Evolutionary conservation across 805 yeast species (phyloP), one percentile per base, ranked within the genome.

Genomic region (Nakazawaea wyomingensis): DNA sequence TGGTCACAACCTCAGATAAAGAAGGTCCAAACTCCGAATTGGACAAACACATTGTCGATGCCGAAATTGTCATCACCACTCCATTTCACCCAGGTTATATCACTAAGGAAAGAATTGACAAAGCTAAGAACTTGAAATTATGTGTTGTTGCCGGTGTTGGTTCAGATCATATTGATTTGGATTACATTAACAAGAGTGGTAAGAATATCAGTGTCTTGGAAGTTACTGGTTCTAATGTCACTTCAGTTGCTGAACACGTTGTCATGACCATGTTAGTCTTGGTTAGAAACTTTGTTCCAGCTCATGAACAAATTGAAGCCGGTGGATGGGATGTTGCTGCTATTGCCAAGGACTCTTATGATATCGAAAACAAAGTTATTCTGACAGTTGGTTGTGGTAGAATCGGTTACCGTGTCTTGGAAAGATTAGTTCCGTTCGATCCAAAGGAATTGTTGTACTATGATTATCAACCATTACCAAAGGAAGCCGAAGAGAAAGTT

Each of bases 321-420:
- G 80, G 78, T 34, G 72, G 69, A 26, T 85, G 93, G 93, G 82
- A 85, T 56, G 85, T 85, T 55, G 90, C 93, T 17, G 84, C 69
- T 36, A 75, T 76, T 39, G 86, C 90, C 46, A 80, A 82, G 64
- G 80, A 80, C 54, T 78, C 82, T 30, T 85, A 75, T 52, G 93
- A 85, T 55, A 59, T 85, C 47, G 93, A 85, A 60, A 85, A 76
- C 47, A 85, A 85, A 65, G 82, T 78, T 24, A 69, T 85, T 46
- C 82, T 85, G n/a, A 83, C 90, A 31, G 83, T 85, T 48, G 93
- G 90, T 46, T 84, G 84, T 22, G 93, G 91, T 41, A 74, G 91
- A 61, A 85, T 85, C 53, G 93, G 93, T 26, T 80, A 76, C 68
- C 72, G 87, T 47, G 84, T 85, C 20, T 68, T 85, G 56, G 83